Percentiles rank a stretch among this genome's conserved stretches.
phyloP scores from a whole-genome alignment of 2,329 filamentous ascomycete genomes.

The Monosporascus sp. region DNA sequence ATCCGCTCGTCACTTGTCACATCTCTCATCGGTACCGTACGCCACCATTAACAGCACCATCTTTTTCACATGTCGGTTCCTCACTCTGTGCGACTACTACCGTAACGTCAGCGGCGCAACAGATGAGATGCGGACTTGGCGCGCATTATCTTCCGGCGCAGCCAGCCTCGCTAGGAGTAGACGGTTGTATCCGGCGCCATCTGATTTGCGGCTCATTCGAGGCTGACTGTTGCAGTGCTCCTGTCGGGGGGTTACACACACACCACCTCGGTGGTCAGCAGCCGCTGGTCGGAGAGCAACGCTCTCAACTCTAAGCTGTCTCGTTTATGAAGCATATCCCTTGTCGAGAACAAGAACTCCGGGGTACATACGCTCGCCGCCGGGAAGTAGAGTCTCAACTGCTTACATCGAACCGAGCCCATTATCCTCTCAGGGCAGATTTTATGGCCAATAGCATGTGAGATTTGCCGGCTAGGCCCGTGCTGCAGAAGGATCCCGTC shows the following conservation, averaged over 20 bases:
- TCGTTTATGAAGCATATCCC: neutral
- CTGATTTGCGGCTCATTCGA: neutral
- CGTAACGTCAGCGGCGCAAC: neutral
- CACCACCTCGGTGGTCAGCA: neutral
- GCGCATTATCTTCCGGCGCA: neutral
- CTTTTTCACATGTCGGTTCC: neutral
- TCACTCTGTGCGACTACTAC: neutral
- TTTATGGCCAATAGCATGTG: neutral
- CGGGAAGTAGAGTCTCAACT: neutral
- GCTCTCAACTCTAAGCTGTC: neutral
- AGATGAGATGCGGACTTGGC: neutral
- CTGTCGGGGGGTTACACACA: neutral
- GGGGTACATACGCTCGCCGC: neutral
- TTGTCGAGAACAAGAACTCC: neutral
- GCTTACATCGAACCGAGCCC: neutral
- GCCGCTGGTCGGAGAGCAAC: neutral
- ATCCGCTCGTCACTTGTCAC: neutral
- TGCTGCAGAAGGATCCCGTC: neutral
- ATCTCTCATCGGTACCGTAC: neutral
- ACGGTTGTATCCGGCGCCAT: neutral
- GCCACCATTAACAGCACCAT: neutral
- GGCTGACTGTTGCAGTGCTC: neutral
- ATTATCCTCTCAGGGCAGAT: neutral
- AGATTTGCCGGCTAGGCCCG: neutral
- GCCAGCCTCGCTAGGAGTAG: neutral